Evolutionary conservation across 139 green algal species (phyloP).

Genomic region (Picochlorum sp.): DNA sequence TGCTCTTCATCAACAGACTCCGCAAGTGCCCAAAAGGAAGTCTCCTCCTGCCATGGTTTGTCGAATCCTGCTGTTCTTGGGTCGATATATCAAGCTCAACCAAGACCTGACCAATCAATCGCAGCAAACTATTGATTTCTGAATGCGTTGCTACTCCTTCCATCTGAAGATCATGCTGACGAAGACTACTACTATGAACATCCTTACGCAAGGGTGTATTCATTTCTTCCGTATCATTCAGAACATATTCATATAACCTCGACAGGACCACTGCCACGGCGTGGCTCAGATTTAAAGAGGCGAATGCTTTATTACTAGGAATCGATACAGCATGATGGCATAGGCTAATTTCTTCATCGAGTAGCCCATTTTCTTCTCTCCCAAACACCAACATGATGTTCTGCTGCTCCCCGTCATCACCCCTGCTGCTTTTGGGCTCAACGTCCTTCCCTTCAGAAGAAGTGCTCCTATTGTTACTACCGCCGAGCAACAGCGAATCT

Average conservation of each 20-base stretch:
- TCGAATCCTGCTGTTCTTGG: too few relatives aligned
- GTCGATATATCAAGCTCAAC: too few relatives aligned
- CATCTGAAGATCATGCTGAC: not conserved
- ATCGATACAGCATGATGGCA: conserved; percentile 60
- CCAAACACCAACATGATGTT: conserved; percentile 57
- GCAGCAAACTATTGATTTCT: conserved; percentile 1
- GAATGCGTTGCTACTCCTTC: not conserved
- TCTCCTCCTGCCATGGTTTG: conserved; percentile 12
- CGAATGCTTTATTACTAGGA: conserved; percentile 30
- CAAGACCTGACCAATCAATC: too few relatives aligned
- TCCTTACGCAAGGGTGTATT: too few relatives aligned
- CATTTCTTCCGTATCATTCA: not conserved
- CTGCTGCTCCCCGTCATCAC: too few relatives aligned
- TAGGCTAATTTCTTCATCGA: conserved; percentile 49
- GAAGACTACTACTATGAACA: not conserved
- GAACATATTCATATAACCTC: conserved; percentile 20
- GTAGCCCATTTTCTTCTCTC: conserved; percentile 56
- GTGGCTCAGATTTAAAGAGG: conserved; percentile 61
- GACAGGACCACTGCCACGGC: conserved; percentile 50
- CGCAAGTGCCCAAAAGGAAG: conserved; percentile 11
- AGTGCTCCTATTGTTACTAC: too few relatives aligned
- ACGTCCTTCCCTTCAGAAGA: too few relatives aligned
- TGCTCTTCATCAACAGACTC: conserved; percentile 10
- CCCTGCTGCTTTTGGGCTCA: too few relatives aligned
- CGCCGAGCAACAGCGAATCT: not conserved